Evolutionary conservation across 106 monocot genomes (phyloP), one percentile per base, ranked within the genome.

Genomic region (Hemerocallis citrina): DNA sequence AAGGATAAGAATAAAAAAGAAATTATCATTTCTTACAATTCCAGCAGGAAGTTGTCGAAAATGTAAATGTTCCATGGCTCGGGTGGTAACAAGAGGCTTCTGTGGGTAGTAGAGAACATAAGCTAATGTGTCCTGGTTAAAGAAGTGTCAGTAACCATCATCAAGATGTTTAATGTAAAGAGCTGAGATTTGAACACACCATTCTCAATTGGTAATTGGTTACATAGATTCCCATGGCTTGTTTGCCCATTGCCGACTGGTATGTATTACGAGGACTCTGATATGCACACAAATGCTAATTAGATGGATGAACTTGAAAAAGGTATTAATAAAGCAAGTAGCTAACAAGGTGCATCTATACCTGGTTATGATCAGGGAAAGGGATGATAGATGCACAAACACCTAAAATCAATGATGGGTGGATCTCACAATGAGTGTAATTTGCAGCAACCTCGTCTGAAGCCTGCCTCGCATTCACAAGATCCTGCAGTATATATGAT

Each of bases 191-290:
- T 24, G 20, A 5, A 74, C 76, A 16, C 37, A 98, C 96, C 96
- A 98, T 98, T 65, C 91, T 62, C 47, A 98, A 51, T 46, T 98
- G 96, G 57, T 98, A 98, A 70, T 98, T 98, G 8, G 96, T 98
- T 6, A 98, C 96, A 60, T 98, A 98, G 6, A 98, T 98, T 25
- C 96, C 96, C 96, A 98, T 98, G 9, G 96, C 96, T 82, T 98
- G 96, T 46, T 98, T 98, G 10, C 96, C 96, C 96, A 98, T 98
- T 27, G 96, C 96, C 48, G 96, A 98, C 36, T 98, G 96, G 54
- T 98, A 98, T 45, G 96, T 98, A 68, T 98, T 98, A 88, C 96
- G 90, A 51, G 96, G 96, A 24, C 91, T 91, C 96, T 98, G 75
- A 48, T 62, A 38, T 17, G 59, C 3, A 77, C 11, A n/a, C n/a